phyloP scores from a whole-genome alignment of 352 stramenopile species.

The Phytophthora tubulina region DNA sequence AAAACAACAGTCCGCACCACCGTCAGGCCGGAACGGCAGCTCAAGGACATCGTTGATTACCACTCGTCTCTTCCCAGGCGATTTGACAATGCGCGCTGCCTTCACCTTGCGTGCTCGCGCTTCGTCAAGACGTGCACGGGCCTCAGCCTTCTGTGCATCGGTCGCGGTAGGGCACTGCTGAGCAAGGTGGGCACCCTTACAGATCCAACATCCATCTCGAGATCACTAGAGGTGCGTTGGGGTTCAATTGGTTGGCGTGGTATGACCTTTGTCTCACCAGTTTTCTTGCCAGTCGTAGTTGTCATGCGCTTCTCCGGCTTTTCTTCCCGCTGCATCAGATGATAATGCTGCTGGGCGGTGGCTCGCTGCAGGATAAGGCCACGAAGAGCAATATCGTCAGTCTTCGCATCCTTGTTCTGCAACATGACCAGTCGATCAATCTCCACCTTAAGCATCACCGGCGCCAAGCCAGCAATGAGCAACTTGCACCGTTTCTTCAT shows the following conservation, averaged over 20 bases:
- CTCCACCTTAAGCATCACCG: constrained; percentile 20
- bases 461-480: constrained; percentile 6
- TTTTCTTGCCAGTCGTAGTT: not conserved
- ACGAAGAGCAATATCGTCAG: constrained; percentile 12
- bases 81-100: not conserved
- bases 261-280: not conserved
- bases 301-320: constrained; percentile 11
- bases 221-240: not conserved
- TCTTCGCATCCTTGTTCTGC: constrained; percentile 12
- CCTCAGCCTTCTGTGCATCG: constrained; percentile 12
- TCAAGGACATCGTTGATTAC: constrained; percentile 21
- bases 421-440: constrained; percentile 9
- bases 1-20: constrained; percentile 5
- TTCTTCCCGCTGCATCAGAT: constrained; percentile 18
- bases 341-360: constrained; percentile 16
- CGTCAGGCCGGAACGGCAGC: constrained; percentile 7
- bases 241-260: not conserved
- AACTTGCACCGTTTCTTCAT: constrained; percentile 27
- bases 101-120: constrained; percentile 10
- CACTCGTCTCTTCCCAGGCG: not conserved
- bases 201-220: constrained; percentile 14
- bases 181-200: constrained; percentile 9
- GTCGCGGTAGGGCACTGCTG: constrained; percentile 21
- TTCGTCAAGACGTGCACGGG: constrained; percentile 2
- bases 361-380: constrained; percentile 20